Percentiles rank a stretch among this genome's conserved stretches.
These are phyloP conservation scores for Diplotaxis tenuifolia DNA, from an alignment of 345 rosid species.

Conservation along the genomic window DNA sequence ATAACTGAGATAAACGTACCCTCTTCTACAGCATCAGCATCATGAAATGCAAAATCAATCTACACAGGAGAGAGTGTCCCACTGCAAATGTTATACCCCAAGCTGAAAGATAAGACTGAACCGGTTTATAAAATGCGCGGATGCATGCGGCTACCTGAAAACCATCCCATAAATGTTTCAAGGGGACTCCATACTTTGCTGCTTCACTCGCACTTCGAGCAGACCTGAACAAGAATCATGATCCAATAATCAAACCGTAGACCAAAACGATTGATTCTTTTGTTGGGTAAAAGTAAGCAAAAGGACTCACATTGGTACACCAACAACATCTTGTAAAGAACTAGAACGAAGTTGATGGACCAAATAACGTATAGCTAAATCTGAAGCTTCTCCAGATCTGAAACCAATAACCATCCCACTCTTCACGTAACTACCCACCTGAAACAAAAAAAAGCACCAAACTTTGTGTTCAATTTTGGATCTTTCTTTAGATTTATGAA, in stretches of 20 bases:
- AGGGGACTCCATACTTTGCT: slow-evolving; percentile 66
- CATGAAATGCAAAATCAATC: slow-evolving; percentile 87
- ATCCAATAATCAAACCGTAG: too few relatives aligned
- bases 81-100: slow-evolving; percentile 6
- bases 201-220: slow-evolving; percentile 66
- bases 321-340: slow-evolving; percentile 49
- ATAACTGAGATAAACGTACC: slow-evolving; percentile 59
- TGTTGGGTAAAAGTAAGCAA: too few relatives aligned
- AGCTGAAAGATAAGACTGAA: neutral
- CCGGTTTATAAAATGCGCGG: neutral
- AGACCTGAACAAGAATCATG: slow-evolving; percentile 64
- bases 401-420: slow-evolving; percentile 84
- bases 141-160: slow-evolving; percentile 54
- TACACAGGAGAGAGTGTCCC: too few relatives aligned
- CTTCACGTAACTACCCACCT: slow-evolving; percentile 62
- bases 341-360: slow-evolving; percentile 71
- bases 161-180: slow-evolving; percentile 47
- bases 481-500: slow-evolving; percentile 20
- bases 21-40: slow-evolving; percentile 84
- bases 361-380: slow-evolving; percentile 70
- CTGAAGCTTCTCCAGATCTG: slow-evolving; percentile 77
- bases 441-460: neutral
- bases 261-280: too few relatives aligned
- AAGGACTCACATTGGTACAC: slow-evolving; percentile 65
- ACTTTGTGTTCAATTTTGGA: neutral